phyloP scores from a whole-genome alignment of 2,329 filamentous ascomycete species.

The Xylariaceae sp. region DNA sequence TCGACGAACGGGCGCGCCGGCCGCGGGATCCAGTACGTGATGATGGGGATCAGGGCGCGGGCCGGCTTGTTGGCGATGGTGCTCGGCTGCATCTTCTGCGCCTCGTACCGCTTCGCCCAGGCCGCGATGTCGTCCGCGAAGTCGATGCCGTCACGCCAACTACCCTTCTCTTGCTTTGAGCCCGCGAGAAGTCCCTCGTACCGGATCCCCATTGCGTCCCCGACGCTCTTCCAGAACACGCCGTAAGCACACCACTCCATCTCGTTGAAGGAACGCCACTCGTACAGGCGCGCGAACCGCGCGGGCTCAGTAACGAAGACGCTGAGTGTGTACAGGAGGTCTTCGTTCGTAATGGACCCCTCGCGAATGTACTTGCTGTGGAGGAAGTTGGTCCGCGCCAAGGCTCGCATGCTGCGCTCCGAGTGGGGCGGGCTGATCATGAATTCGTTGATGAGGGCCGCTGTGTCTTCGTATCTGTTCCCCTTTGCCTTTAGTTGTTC shows the following conservation, averaged over 20 bases:
- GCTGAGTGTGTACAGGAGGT: slow-evolving; percentile 37
- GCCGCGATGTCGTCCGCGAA: slow-evolving; percentile 43
- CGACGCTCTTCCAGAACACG: slow-evolving; percentile 65
- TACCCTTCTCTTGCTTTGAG: no score
- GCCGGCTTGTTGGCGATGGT: slow-evolving; percentile 47
- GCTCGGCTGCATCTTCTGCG: slow-evolving; percentile 50
- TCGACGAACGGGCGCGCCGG: slow-evolving; percentile 41
- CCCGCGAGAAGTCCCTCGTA: slow-evolving; percentile 37
- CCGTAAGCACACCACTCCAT: slow-evolving; percentile 64
- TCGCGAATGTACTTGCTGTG: slow-evolving; percentile 31
- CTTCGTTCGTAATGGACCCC: slow-evolving; percentile 34
- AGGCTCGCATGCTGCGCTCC: slow-evolving; percentile 29
- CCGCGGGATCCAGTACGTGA: slow-evolving; percentile 50
- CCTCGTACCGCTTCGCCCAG: slow-evolving; percentile 55
- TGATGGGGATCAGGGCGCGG: slow-evolving; percentile 52
- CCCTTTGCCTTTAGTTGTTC: no score
- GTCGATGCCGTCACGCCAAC: slow-evolving; percentile 48
- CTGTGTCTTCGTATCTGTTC: slow-evolving; percentile 32
- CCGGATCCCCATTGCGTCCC: slow-evolving; percentile 63
- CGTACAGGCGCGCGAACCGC: slow-evolving; percentile 57
- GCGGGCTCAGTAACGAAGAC: slow-evolving; percentile 63
- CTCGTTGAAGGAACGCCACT: slow-evolving; percentile 64
- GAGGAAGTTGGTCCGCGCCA: slow-evolving; percentile 37
- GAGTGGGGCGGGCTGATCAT: slow-evolving; percentile 33
- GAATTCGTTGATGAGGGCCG: slow-evolving; percentile 28